Base-by-base conservation (phyloP, 1,139 yeast genomes). In the Geotrichum phurueaensis region DNA sequence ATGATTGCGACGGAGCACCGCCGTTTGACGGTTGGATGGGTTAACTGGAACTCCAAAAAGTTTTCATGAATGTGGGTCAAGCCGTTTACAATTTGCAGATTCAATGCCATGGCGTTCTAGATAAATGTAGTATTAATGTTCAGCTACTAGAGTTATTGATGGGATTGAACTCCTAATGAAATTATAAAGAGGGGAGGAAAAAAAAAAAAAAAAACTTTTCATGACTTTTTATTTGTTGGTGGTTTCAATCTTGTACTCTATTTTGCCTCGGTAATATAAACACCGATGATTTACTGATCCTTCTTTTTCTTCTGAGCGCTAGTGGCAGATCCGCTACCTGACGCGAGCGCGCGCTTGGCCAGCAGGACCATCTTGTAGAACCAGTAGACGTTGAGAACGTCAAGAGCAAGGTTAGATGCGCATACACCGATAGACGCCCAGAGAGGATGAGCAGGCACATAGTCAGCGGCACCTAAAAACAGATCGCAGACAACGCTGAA, bases 301-400 rank as follows among this genome's bases (percentile, higher is more conserved):
- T 56, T 59, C 59, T 49, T 51, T 36, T 56, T 59, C 59, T 61
- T 61, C 18, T 18, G 22, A 47, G 61, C 56, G 9, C 36, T 25
- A 27, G 15, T 25, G n/a, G 47, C 15, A 36, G 59, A 56, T 6
- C 63, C 63, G 20, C 57, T 43, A 31, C 62, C 62, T 39, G 59
- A 20, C 1, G 60, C 53, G 13, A 62, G 53, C 2, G 61, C 62
- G 5, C 60, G 52, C 52, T 55, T 62, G 29, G 64, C 64, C 54
- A 62, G 39, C 1, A 53, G 55, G 36, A 89, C 73, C 98, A 94
- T 94, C 73, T 90, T 88, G 68, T 82, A 78, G 75, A 92, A 92
- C 81, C 81, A 78, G 62, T 65, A 67, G 53, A 77, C 77, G 72
- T 94, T 94, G 71, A 94, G 79, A 4, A 78, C 66, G 70, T 90